Percentiles rank a stretch among this genome's conserved stretches.
phyloP scores from a whole-genome alignment of 1,139 yeast genomes.

The Pichia sp. region DNA sequence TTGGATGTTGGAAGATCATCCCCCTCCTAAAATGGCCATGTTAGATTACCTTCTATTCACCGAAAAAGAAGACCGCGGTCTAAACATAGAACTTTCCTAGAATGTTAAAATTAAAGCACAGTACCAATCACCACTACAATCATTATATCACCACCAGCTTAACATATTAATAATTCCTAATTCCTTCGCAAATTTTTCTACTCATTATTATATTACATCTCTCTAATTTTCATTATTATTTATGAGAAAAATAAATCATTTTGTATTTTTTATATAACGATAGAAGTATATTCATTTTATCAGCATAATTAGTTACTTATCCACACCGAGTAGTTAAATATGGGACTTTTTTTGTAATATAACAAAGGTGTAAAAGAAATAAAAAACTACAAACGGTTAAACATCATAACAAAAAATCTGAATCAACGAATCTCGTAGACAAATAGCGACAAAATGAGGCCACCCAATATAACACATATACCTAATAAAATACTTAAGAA shows the following conservation, averaged over 20 bases:
- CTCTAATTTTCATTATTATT: neutral
- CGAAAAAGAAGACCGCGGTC: conserved; percentile 1
- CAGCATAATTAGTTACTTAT: neutral
- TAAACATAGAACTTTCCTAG: neutral
- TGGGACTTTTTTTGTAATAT: no score
- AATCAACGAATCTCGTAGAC: conserved; percentile 71
- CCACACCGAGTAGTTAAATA: no score
- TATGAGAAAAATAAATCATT: neutral
- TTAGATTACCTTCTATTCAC: conserved; percentile 7
- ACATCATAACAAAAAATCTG: neutral
- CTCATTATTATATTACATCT: neutral
- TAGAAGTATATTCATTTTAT: neutral
- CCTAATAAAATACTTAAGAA: conserved; percentile 32
- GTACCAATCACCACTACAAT: neutral
- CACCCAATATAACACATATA: conserved; percentile 61
- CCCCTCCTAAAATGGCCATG: conserved; percentile 13
- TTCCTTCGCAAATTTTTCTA: neutral
- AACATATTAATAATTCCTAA: neutral
- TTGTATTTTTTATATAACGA: neutral
- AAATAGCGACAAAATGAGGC: conserved; percentile 63
- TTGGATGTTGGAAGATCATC: conserved; percentile 13
- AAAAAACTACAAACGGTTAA: neutral
- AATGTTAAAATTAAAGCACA: neutral
- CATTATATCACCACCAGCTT: no score
- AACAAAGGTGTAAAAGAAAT: neutral